Base-by-base conservation (phyloP, 192 early-diverging fungal species). In the Dissophora ornata region DNA sequence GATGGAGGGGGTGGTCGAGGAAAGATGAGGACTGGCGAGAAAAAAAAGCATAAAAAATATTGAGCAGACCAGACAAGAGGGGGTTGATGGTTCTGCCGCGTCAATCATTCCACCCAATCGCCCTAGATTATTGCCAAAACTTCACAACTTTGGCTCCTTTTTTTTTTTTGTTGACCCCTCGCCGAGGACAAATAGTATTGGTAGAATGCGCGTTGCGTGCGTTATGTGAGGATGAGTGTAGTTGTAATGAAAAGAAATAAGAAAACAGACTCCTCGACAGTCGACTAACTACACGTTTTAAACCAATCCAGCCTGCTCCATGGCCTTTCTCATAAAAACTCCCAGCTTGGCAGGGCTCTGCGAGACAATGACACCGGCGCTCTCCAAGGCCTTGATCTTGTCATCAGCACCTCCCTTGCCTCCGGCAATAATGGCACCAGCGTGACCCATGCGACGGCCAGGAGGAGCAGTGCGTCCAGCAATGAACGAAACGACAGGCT, bases 401-500 rank as follows among this genome's bases (percentile, higher is more conserved):
- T 97, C 96, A 58, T 94, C 90, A 16, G 98, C 98, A 79, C 90
- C 92, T 67, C 98, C 98, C 90, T 99, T 99, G 67, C 98, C 98
- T 84, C 98, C 98, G 52, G 97, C 89, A 77, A 99, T 98, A 75
- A 99, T 99, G 79, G 97, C 98, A 68, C 98, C 98, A 67, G 98
- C 98, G 79, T 99, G 98, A 73, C 97, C 98, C 98, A 99, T 99
- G 67, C 98, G 92, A 63, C 98, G 92, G 60, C 98, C 98, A 21
- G 98, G 98, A 45, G 98, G 98, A 44, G 98, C 98, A 52, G 97
- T 99, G 57, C 95, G 87, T 55, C 98, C 98, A 69, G 98, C 98
- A 90, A 99, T 99, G 86, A 99, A 99, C 33, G 97, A 97, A 36
- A 98, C 98, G 34, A 99, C 96, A 28, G 97, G 98, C 89, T 99